Base-by-base conservation (phyloP, 2,329 filamentous ascomycete genomes). In the Paecilomyces formosus region DNA sequence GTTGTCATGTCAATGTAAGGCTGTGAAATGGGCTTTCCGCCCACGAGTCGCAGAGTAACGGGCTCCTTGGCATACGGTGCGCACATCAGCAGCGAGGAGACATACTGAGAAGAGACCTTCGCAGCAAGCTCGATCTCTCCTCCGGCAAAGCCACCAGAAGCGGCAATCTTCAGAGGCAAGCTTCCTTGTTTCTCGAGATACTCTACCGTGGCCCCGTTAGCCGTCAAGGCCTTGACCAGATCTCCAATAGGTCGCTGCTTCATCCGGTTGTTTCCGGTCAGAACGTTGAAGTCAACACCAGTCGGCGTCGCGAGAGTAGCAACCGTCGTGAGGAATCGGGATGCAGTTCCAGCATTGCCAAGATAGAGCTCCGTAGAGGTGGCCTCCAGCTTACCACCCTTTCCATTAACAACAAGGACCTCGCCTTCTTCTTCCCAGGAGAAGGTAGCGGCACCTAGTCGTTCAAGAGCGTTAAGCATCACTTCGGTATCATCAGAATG, bases 1-100 rank as follows among this genome's bases (percentile, higher is more conserved):
- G 95, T 92, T 1, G 94, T 99, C 93, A 99, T 97, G 72, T 99
- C 92, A 68, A 99, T 97, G 73, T 99, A 99, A 1, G 88, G 86
- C 72, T 97, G 92, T 1, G 93, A 97, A 64, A 99, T 96, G 51
- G 94, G 93, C 74, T 96, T 97, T 57, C 92, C 94, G n/a, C 94
- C 94, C 12, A 97, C 88, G 45, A 99, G 82, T 49, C 87, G 88
- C 64, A 99, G 78, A 0, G 91, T 97, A 39, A 99, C 92, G 0
- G 93, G 90, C 62, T 92, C 87, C 76, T 96, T 97, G 53, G 94
- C 94, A 70, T 97, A 99, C 0, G 94, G 94, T 0, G 94, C 94
- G 60, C 92, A 95, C 90, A 99, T 95, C 55, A 99, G 81, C 63
- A 99, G 86, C 1, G 93, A 97, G 0, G 94, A 97, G 39, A 99